Conservation (phyloP, 176 grass and related monocot species). For the Oryza glaberrima region DNA sequence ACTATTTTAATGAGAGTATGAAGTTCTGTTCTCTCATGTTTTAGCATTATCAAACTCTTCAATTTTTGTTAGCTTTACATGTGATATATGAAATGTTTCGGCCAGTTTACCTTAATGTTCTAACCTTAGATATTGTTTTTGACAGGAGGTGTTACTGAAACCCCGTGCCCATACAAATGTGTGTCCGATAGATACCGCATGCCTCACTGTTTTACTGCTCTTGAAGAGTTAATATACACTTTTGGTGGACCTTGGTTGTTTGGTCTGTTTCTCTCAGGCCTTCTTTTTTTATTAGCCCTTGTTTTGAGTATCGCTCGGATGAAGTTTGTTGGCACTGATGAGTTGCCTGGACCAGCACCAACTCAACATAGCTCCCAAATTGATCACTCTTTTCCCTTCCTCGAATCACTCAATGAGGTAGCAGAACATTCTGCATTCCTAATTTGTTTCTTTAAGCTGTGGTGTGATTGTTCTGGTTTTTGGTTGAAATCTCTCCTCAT, state of each 20-base stretch:
- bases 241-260: slow-evolving; percentile 98
- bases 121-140: slow-evolving; percentile 35
- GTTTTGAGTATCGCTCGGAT: slow-evolving; percentile 97
- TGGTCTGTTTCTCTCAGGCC: slow-evolving; percentile 87
- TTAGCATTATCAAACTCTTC: slow-evolving; percentile 27
- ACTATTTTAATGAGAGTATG: neutral
- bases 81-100: slow-evolving; percentile 23
- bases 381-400: slow-evolving; percentile 95
- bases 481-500: slow-evolving; percentile 46
- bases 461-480: neutral
- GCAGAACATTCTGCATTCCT: slow-evolving; percentile 25
- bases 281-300: slow-evolving; percentile 90
- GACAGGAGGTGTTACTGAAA: slow-evolving; percentile 88
- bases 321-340: slow-evolving; percentile 95
- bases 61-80: slow-evolving; percentile 12
- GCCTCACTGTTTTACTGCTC: slow-evolving; percentile 96
- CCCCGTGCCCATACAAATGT: slow-evolving; percentile 92
- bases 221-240: slow-evolving; percentile 94
- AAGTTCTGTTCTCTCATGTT: slow-evolving; percentile 15
- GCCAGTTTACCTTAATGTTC: slow-evolving; percentile 1
- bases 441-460: neutral
- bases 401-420: slow-evolving; percentile 97
- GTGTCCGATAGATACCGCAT: slow-evolving; percentile 93
- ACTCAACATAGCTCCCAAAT: slow-evolving; percentile 96
- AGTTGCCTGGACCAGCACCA: slow-evolving; percentile 86